Evolutionary conservation across 768 basidiomycete species (phyloP).

Genomic region (Mycena belliarum): DNA sequence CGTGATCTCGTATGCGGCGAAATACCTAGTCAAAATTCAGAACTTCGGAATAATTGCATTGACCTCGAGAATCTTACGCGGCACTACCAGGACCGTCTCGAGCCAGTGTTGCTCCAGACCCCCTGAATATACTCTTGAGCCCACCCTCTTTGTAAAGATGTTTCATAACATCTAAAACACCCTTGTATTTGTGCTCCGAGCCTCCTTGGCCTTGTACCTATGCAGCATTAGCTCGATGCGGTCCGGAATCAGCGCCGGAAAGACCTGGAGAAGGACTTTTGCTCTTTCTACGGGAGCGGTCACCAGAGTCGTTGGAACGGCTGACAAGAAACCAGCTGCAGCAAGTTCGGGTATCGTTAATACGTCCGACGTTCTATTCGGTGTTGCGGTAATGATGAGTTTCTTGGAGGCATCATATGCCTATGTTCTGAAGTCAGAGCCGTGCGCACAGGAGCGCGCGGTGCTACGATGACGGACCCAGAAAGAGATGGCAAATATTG

Average conservation of each 20-base stretch:
- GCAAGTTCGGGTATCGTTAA: constrained; percentile 84
- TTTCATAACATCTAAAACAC: constrained; percentile 87
- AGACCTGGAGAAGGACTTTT: constrained; percentile 91
- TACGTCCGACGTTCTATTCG: constrained; percentile 62
- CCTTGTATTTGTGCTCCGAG: constrained; percentile 73
- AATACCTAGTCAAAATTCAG: constrained; percentile 62
- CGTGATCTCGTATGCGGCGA: constrained; percentile 93
- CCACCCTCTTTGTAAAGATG: constrained; percentile 95
- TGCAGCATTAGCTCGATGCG: constrained; percentile 11
- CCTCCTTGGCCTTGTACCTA: constrained; percentile 89
- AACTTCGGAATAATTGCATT: neutral
- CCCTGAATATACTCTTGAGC: constrained; percentile 86
- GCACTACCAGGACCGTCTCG: constrained; percentile 97
- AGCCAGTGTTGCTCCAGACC: constrained; percentile 89
- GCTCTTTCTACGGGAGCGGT: constrained; percentile 97
- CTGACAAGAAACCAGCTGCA: constrained; percentile 90
- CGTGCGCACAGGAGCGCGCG: constrained; percentile 10
- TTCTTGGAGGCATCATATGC: constrained; percentile 93
- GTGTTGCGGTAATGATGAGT: constrained; percentile 76
- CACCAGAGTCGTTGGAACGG: constrained; percentile 86
- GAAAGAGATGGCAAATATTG: constrained; percentile 97
- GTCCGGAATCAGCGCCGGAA: neutral
- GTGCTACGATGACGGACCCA: constrained; percentile 61
- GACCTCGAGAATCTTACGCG: constrained; percentile 58
- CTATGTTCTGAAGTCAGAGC: constrained; percentile 38